phyloP scores from a whole-genome alignment of 768 basidiomycete genomes.

The Leccinum rimulosum region DNA sequence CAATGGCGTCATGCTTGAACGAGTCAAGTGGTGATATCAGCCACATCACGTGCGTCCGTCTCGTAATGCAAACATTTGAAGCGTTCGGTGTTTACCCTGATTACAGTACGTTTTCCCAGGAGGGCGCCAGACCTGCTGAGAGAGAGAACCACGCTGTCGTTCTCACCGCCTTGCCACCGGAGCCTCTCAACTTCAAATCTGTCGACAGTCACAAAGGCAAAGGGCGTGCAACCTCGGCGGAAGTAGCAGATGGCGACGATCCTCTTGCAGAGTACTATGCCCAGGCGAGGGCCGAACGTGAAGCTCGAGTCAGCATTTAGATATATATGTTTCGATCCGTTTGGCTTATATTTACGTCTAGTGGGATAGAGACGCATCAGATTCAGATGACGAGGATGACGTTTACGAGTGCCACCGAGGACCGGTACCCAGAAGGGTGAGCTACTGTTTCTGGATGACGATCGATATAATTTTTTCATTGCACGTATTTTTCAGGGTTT shows the following conservation, averaged over 20 bases:
- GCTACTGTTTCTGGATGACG: background rate
- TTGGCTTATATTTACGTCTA: slow-evolving; percentile 11
- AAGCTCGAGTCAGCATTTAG: slow-evolving; percentile 37
- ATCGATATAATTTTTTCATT: background rate
- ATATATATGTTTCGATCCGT: background rate
- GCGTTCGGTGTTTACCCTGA: slow-evolving; percentile 14
- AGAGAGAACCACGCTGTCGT: background rate
- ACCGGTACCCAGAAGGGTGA: slow-evolving; percentile 31
- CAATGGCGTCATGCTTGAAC: background rate
- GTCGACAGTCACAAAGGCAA: slow-evolving; percentile 1
- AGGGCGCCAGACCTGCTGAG: slow-evolving; percentile 9
- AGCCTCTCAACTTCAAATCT: slow-evolving; percentile 18
- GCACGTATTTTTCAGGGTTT: slow-evolving; percentile 47
- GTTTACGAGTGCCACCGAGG: slow-evolving; percentile 15
- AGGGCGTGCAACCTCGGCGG: background rate
- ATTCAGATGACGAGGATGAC: slow-evolving; percentile 32
- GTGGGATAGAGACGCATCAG: slow-evolving; percentile 37
- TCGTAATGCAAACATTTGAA: background rate
- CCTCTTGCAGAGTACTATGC: slow-evolving; percentile 67
- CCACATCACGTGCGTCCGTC: slow-evolving; percentile 45
- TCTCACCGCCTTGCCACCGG: slow-evolving; percentile 25
- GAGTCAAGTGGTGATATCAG: slow-evolving; percentile 37
- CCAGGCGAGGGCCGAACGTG: slow-evolving; percentile 49
- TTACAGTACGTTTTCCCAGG: slow-evolving; percentile 39
- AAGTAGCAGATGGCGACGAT: slow-evolving; percentile 34